Evolutionary conservation across 495 filamentous ascomycete genomes (phyloP).

Genomic region (Aspergillus sclerotiicarbonarius): DNA sequence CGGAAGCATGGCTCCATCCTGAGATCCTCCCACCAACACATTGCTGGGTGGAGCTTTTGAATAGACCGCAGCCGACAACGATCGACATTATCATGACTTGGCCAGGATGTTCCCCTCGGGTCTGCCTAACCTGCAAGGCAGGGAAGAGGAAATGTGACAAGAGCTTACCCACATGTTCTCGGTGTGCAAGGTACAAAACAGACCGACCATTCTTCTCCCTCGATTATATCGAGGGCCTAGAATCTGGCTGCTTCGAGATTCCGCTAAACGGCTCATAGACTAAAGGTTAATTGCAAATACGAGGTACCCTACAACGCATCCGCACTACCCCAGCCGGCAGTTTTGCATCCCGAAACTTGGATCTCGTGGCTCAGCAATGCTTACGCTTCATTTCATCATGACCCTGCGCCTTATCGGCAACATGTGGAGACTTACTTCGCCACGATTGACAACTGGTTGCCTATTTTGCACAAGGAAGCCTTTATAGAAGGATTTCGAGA

Average conservation of each 20-base stretch:
- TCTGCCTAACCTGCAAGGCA: slow-evolving; percentile 4
- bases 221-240: not conserved
- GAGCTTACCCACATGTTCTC: slow-evolving; percentile 1
- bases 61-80: not conserved
- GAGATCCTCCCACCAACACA: too few species aligned
- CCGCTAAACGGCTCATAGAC: not conserved
- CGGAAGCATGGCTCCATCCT: too few species aligned
- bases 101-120: not conserved
- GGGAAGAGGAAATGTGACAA: slow-evolving; percentile 7
- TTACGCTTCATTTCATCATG: not conserved
- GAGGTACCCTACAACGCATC: not conserved
- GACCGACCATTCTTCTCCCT: not conserved
- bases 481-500: not conserved
- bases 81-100: not conserved
- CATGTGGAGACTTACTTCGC: not conserved
- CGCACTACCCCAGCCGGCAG: not conserved
- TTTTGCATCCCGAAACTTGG: not conserved
- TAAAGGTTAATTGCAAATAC: not conserved
- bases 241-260: not conserved
- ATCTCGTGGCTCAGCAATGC: not conserved
- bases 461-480: not conserved
- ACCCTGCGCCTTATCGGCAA: not conserved
- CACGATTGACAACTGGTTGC: not conserved
- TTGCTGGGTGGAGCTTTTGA: not conserved
- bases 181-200: slow-evolving; percentile 1